phyloP scores from a whole-genome alignment of 805 yeast species.

The Sugiyamaella chiloensis region DNA sequence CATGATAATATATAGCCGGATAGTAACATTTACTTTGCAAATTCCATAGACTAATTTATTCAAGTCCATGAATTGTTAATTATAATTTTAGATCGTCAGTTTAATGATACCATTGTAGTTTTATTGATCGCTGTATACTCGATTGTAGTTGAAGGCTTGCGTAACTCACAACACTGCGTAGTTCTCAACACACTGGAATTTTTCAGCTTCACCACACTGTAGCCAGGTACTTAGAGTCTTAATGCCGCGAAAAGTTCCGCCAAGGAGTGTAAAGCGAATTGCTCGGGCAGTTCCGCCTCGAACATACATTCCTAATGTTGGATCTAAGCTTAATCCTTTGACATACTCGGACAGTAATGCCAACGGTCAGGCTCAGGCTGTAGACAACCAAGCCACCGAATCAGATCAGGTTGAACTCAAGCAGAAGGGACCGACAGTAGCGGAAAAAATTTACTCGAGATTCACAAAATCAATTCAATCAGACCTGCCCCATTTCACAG shows the following conservation, averaged over 20 bases:
- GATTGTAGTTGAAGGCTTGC: no score
- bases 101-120: no score
- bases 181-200: no score
- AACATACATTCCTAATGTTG: constrained; percentile 20
- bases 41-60: no score
- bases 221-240: neutral
- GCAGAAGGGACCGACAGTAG: constrained; percentile 10
- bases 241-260: constrained; percentile 17
- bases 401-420: neutral
- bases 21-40: no score
- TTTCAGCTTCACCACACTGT: no score
- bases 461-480: constrained; percentile 18
- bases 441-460: constrained; percentile 16
- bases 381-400: neutral
- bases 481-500: constrained; percentile 74
- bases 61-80: no score
- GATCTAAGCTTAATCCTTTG: neutral
- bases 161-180: no score
- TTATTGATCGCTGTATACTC: no score
- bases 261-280: constrained; percentile 12
- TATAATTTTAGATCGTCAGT: no score
- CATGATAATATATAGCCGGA: no score
- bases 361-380: neutral
- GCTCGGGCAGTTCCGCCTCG: constrained; percentile 21
- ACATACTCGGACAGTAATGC: neutral